Percentiles rank a stretch among this genome's conserved stretches.
Conservation (phyloP, 23 red algal genomes). For the Gracilaria vermiculophylla region DNA sequence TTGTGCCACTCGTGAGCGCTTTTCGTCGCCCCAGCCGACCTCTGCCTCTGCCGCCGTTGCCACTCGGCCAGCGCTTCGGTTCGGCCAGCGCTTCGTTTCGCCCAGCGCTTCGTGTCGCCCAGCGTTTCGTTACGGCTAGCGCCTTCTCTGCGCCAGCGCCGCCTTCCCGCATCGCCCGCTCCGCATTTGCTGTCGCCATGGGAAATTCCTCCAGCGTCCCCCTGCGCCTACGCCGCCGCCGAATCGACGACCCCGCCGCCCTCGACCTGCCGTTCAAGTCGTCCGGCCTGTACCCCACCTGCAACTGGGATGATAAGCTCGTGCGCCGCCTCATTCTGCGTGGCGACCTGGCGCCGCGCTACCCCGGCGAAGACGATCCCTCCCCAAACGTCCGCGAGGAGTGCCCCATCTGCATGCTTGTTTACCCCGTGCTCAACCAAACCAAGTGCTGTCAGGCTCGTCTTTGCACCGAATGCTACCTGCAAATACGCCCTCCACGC, state of each 20-base stretch:
- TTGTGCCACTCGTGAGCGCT: not conserved
- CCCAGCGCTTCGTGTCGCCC: no score
- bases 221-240: not conserved
- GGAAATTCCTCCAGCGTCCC: slow-evolving; percentile 33
- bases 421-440: slow-evolving; percentile 76
- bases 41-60: no score
- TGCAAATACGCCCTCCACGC: slow-evolving; percentile 72
- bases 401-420: slow-evolving; percentile 77
- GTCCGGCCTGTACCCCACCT: slow-evolving; percentile 59
- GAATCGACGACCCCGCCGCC: slow-evolving; percentile 3
- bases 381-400: slow-evolving; percentile 44
- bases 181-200: not conserved
- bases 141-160: no score
- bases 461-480: slow-evolving; percentile 79
- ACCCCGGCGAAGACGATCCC: slow-evolving; percentile 44
- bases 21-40: no score
- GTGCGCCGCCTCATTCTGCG: slow-evolving; percentile 49
- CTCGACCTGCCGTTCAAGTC: slow-evolving; percentile 48
- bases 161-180: no score
- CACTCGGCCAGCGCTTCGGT: no score
- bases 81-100: no score
- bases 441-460: slow-evolving; percentile 46
- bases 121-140: no score
- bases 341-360: slow-evolving; percentile 43
- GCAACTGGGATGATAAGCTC: slow-evolving; percentile 48